Conservation (phyloP, 441 rosid species). For the Euphorbia schlechtendalii region DNA sequence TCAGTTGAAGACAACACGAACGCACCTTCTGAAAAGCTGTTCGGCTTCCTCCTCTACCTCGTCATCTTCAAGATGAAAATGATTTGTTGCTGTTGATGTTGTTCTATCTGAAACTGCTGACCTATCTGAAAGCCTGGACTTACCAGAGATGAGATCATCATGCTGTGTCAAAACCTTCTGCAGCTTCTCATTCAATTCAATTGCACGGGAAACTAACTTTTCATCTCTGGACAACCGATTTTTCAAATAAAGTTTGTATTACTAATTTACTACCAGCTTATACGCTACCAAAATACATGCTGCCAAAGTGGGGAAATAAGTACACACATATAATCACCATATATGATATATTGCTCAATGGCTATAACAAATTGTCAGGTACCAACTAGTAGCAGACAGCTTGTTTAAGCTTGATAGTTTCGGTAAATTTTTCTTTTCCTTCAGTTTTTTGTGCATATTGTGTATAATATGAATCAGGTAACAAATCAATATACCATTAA, state of each 20-base stretch:
- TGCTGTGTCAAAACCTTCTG: constrained; percentile 74
- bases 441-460: neutral
- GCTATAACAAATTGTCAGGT: neutral
- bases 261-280: neutral
- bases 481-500: too few species aligned
- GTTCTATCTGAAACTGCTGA: constrained; percentile 18
- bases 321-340: neutral
- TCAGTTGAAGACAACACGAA: constrained; percentile 6
- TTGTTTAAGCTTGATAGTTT: neutral
- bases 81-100: constrained; percentile 29
- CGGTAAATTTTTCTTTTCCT: neutral
- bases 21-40: constrained; percentile 86
- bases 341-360: neutral
- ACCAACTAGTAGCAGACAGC: neutral
- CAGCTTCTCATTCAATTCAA: constrained; percentile 85
- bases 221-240: constrained; percentile 61
- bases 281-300: neutral
- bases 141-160: constrained; percentile 60
- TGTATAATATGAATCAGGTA: too few species aligned
- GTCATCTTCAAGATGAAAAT: constrained; percentile 34
- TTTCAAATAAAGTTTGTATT: neutral
- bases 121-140: constrained; percentile 29
- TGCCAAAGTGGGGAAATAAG: constrained; percentile 1
- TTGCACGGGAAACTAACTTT: constrained; percentile 74
- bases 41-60: constrained; percentile 88